A percentile compares a stretch with the other conserved stretches of the same genome.
Evolutionary conservation across 257 asterid species (phyloP).

Genomic region (Solanum verrucosum): DNA sequence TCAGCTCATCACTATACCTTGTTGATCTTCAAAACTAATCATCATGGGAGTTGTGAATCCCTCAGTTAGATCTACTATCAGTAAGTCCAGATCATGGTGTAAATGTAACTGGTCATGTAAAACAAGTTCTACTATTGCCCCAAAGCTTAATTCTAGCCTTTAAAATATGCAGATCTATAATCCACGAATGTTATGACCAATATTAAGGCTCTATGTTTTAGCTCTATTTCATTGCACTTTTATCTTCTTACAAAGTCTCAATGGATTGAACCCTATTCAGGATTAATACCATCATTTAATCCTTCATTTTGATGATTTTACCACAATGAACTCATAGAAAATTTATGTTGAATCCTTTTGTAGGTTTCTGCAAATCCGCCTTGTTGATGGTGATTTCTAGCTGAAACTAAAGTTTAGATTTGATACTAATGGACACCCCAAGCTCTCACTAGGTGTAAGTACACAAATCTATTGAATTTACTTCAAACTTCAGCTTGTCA

Average conservation of each 20-base stretch:
- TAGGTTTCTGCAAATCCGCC: neutral
- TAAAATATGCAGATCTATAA: neutral
- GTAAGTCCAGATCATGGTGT: neutral
- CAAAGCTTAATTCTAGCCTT: neutral
- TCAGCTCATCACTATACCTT: neutral
- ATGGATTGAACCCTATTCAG: too few relatives aligned
- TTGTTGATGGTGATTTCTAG: neutral
- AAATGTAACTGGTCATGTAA: neutral
- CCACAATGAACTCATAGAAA: neutral
- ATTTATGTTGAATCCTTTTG: neutral
- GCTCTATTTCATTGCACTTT: too few relatives aligned
- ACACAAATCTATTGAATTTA: too few relatives aligned
- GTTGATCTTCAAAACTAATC: neutral
- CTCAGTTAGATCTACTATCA: neutral
- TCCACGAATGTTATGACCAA: neutral
- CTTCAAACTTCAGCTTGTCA: neutral
- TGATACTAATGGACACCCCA: neutral
- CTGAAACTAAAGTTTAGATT: neutral
- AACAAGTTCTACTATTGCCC: neutral
- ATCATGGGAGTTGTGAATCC: neutral
- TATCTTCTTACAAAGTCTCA: too few relatives aligned
- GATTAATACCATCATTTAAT: neutral
- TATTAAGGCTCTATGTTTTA: neutral
- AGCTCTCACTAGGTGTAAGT: neutral
- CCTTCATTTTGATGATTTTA: neutral